These are phyloP conservation scores for Pythium utonaiense DNA, from an alignment of 352 stramenopile genomes.

Conservation along the genomic window DNA sequence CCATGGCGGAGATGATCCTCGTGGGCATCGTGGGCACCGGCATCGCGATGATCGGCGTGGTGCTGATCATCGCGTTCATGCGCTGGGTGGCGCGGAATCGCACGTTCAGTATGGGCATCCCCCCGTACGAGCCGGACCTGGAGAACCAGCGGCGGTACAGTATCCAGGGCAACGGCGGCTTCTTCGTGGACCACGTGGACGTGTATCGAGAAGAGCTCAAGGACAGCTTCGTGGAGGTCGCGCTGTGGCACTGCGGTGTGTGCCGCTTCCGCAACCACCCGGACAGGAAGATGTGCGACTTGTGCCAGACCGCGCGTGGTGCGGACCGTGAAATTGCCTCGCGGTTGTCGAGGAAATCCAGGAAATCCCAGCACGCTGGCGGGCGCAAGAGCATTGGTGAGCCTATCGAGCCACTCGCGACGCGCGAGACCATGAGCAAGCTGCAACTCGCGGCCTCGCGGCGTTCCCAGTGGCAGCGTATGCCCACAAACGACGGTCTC, in stretches of 20 bases:
- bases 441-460: slow-evolving; percentile 69
- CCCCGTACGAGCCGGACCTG: slow-evolving; percentile 31
- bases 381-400: slow-evolving; percentile 32
- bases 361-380: slow-evolving; percentile 6
- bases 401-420: slow-evolving; percentile 23
- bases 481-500: slow-evolving; percentile 67
- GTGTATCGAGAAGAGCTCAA: slow-evolving; percentile 83
- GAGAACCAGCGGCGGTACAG: slow-evolving; percentile 12
- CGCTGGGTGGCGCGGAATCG: slow-evolving; percentile 19
- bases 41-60: slow-evolving; percentile 21
- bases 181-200: slow-evolving; percentile 53
- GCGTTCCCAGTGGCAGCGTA: slow-evolving; percentile 72
- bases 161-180: slow-evolving; percentile 13
- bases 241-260: slow-evolving; percentile 82
- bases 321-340: slow-evolving; percentile 45
- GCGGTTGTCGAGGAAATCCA: slow-evolving; percentile 20
- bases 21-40: slow-evolving; percentile 24
- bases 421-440: slow-evolving; percentile 53
- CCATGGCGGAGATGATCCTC: slow-evolving; percentile 22
- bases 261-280: slow-evolving; percentile 90
- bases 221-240: slow-evolving; percentile 71
- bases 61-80: slow-evolving; percentile 26
- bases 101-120: slow-evolving; percentile 20
- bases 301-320: slow-evolving; percentile 75
- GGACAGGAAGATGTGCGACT: slow-evolving; percentile 73